Evolutionary conservation across 1,284 basidiomycete genomes (phyloP).

Genomic region (Cryptococcus neoformans): DNA sequence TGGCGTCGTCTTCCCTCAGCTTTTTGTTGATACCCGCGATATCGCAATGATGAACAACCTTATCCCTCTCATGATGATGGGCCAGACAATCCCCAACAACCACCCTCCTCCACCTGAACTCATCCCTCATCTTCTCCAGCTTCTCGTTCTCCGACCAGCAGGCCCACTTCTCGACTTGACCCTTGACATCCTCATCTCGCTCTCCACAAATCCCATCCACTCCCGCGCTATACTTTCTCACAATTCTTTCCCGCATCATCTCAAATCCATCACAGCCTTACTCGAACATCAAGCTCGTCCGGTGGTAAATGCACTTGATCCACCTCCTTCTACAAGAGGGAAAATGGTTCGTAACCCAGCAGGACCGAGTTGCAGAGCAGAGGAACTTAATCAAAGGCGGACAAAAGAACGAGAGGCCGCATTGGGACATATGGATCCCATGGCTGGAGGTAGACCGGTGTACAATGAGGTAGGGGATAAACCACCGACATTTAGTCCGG

Average conservation of each 20-base stretch:
- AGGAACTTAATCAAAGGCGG: conserved; percentile 25
- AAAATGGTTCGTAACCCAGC: conserved; percentile 37
- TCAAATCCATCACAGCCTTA: conserved; percentile 29
- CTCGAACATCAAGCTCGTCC: conserved; percentile 26
- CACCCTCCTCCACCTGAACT: conserved; percentile 24
- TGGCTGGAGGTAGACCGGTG: conserved; percentile 19
- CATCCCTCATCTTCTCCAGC: conserved; percentile 33
- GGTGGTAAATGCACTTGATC: conserved; percentile 16
- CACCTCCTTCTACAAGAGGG: conserved; percentile 9
- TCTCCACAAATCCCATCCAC: conserved; percentile 22
- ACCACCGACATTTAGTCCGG: conserved; percentile 22
- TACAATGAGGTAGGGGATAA: conserved; percentile 31
- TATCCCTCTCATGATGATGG: conserved; percentile 33
- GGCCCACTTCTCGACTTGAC: conserved; percentile 31
- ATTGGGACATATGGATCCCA: conserved; percentile 29
- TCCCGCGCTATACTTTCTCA: conserved; percentile 29
- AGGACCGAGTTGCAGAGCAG: conserved; percentile 15
- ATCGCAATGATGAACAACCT: conserved; percentile 26
- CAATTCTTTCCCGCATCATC: conserved; percentile 25
- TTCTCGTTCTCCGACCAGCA: conserved; percentile 34
- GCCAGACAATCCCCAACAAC: conserved; percentile 20
- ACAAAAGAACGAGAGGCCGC: conserved; percentile 28
- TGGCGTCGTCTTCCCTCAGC: conserved; percentile 23
- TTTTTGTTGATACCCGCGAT: conserved; percentile 38
- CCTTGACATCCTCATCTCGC: conserved; percentile 38